These are phyloP conservation scores for Phytopythium boreale DNA, from an alignment of 352 stramenopile genomes.

Conservation along the genomic window DNA sequence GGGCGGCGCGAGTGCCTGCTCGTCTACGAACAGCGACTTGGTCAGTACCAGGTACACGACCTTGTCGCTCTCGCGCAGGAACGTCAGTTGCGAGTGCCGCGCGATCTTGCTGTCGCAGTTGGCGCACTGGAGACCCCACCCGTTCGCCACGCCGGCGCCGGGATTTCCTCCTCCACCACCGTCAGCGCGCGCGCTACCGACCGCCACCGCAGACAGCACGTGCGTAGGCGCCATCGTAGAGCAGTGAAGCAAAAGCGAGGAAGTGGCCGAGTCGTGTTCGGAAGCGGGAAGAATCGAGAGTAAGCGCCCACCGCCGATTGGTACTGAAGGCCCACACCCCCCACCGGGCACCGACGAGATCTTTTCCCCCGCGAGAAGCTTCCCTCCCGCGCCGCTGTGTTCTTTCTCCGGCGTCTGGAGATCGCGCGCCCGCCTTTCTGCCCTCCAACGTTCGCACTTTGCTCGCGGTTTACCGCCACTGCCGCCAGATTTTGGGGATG, in stretches of 20 bases:
- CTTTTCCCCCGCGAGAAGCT: not conserved
- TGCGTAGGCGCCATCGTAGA: not conserved
- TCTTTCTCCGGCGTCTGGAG: not conserved
- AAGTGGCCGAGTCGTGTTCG: not conserved
- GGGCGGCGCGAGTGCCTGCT: constrained; percentile 17
- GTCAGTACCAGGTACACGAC: constrained; percentile 45
- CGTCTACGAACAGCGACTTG: constrained; percentile 31
- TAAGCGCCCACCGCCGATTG: not conserved
- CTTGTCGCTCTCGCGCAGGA: constrained; percentile 47
- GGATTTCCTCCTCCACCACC: not conserved
- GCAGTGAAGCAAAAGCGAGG: not conserved
- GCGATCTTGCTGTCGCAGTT: constrained; percentile 25
- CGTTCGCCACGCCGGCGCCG: constrained; percentile 6
- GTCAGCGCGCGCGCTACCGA: not conserved
- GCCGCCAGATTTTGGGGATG: not conserved
- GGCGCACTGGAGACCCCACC: constrained; percentile 28
- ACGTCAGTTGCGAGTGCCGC: constrained; percentile 38
- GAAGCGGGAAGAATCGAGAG: not conserved
- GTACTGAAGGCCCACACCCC: too few relatives aligned
- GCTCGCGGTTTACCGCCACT: not conserved
- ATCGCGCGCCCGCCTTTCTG: not conserved
- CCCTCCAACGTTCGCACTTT: not conserved
- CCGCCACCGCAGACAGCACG: not conserved
- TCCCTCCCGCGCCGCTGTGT: not conserved
- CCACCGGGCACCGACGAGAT: not conserved